phyloP scores from a whole-genome alignment of 78 protist species.

The Cavenderia fasciculata region DNA sequence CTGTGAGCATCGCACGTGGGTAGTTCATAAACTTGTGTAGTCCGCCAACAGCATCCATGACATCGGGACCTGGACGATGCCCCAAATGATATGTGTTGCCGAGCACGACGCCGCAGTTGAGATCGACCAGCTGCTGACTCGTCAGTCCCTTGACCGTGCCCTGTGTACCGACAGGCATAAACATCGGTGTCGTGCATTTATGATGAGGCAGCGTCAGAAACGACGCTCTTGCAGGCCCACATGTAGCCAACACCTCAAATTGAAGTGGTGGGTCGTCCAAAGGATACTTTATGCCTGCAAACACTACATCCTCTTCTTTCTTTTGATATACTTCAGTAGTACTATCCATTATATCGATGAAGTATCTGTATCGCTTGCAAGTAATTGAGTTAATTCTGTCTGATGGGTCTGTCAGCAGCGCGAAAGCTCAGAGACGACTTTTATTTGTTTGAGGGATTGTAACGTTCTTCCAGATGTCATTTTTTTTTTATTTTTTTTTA shows the following conservation, averaged over 20 bases:
- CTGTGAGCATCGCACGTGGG: constrained; percentile 90
- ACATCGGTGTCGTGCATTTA: constrained; percentile 81
- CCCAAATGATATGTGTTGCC: constrained; percentile 97
- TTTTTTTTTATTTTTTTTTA: background rate
- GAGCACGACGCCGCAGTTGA: constrained; percentile 84
- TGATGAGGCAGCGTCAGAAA: constrained; percentile 62
- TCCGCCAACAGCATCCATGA: constrained; percentile 91
- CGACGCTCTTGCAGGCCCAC: constrained; percentile 67
- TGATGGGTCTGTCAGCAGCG: no score
- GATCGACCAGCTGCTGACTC: constrained; percentile 78
- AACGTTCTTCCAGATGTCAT: no score
- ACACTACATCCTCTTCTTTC: constrained; percentile 3
- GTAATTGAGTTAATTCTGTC: no score
- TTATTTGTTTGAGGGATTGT: no score
- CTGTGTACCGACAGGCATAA: constrained; percentile 98
- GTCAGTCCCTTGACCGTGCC: constrained; percentile 96
- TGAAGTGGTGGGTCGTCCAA: constrained; percentile 28
- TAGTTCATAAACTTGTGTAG: constrained; percentile 92
- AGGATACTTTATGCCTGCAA: constrained; percentile 57
- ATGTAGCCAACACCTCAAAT: constrained; percentile 45
- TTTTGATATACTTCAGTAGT: background rate
- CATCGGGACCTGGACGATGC: constrained; percentile 95
- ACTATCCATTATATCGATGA: background rate
- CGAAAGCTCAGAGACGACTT: no score
- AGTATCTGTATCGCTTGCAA: no score